Conservation (phyloP, 2,329 filamentous ascomycete genomes). For the Thelonectria blattea region DNA sequence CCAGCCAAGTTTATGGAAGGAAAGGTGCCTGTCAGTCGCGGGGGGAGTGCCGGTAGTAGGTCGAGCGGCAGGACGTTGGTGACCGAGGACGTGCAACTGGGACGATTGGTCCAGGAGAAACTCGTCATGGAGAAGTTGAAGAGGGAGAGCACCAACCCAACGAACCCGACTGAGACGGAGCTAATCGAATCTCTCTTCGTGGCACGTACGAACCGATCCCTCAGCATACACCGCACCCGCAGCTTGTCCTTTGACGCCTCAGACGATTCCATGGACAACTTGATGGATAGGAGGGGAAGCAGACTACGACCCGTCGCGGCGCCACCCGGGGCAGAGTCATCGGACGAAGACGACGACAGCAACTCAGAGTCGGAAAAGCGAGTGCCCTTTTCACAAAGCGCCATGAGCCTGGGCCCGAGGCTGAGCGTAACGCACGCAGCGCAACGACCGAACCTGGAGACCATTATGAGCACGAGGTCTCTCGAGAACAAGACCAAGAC, state of each 20-base stretch:
- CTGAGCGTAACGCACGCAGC: conserved; percentile 43
- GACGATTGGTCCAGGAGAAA: conserved; percentile 53
- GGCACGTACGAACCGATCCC: conserved; percentile 41
- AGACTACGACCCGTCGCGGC: conserved; percentile 39
- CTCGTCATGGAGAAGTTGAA: conserved; percentile 54
- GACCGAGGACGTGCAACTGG: conserved; percentile 50
- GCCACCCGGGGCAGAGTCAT: conserved; percentile 42
- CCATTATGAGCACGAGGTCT: conserved; percentile 52
- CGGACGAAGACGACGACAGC: conserved; percentile 38
- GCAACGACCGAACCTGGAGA: conserved; percentile 53
- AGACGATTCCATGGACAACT: conserved; percentile 43
- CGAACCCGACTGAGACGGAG: conserved; percentile 51
- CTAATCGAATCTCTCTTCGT: conserved; percentile 51
- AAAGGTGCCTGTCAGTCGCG: conserved; percentile 73
- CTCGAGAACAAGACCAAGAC: conserved; percentile 37
- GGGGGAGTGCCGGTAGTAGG: conserved; percentile 62
- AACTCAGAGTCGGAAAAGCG: conserved; percentile 33
- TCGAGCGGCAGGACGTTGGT: conserved; percentile 53
- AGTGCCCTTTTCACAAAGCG: conserved; percentile 33
- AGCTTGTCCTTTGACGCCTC: conserved; percentile 48
- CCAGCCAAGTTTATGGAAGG: conserved; percentile 89
- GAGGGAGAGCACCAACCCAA: conserved; percentile 46
- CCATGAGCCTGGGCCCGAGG: conserved; percentile 35
- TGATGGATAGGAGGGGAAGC: conserved; percentile 37
- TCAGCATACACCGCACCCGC: conserved; percentile 43